These are phyloP conservation scores for Colletotrichum caudatum DNA, from an alignment of 2,329 filamentous ascomycete species.

Conservation along the genomic window DNA sequence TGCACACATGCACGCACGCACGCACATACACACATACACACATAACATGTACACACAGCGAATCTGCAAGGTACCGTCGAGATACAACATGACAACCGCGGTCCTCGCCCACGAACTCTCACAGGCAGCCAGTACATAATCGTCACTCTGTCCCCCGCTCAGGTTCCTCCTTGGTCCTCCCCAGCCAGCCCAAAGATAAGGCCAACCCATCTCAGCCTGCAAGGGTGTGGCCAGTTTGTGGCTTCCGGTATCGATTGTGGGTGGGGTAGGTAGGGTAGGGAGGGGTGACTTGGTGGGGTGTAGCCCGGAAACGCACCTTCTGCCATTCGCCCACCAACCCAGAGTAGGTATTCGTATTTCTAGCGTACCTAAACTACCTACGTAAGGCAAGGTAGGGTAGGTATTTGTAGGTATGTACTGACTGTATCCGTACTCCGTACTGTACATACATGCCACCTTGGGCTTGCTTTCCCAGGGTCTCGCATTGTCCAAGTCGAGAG, in stretches of 20 bases:
- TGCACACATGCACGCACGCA: not conserved
- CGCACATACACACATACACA: not conserved
- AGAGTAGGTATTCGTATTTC: constrained; percentile 2
- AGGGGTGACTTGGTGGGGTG: constrained; percentile 39
- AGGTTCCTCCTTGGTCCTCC: constrained; percentile 19
- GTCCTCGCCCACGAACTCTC: constrained; percentile 15
- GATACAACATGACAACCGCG: constrained; percentile 31
- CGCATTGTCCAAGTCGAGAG: not conserved
- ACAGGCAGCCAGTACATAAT: constrained; percentile 27
- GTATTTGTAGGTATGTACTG: too few species aligned
- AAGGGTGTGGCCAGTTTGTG: constrained; percentile 37
- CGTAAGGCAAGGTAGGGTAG: too few species aligned
- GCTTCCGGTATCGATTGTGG: constrained; percentile 38
- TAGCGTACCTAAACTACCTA: too few species aligned
- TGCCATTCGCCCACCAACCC: constrained; percentile 35
- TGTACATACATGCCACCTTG: constrained; percentile 18
- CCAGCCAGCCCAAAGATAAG: constrained; percentile 42
- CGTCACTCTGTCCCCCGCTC: constrained; percentile 25
- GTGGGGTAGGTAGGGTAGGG: constrained; percentile 15
- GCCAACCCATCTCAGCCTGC: constrained; percentile 33
- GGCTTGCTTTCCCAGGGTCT: constrained; percentile 33
- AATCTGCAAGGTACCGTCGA: constrained; percentile 35
- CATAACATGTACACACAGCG: not conserved
- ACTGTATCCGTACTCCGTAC: too few species aligned
- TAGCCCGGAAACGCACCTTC: constrained; percentile 28